These are phyloP conservation scores for Pythium biforme DNA, from an alignment of 352 stramenopile species.

Conservation along the genomic window DNA sequence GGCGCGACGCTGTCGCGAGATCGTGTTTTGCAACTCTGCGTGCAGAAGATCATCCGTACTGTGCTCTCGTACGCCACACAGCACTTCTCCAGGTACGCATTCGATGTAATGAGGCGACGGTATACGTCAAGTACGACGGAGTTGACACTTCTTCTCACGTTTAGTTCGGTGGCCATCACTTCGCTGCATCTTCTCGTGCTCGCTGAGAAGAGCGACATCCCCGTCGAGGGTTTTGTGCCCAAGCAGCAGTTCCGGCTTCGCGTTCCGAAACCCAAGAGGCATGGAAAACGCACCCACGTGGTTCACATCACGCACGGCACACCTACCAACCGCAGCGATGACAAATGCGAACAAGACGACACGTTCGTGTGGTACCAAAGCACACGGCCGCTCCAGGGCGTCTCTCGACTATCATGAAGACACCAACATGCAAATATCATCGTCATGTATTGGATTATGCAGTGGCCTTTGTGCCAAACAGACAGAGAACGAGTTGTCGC, in stretches of 20 bases:
- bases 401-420: constrained; percentile 10
- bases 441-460: constrained; percentile 6
- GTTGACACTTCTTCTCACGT: neutral
- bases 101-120: too few relatives aligned
- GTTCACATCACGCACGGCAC: constrained; percentile 14
- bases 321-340: neutral
- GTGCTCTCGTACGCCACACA: constrained; percentile 36
- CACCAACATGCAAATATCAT: neutral
- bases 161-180: constrained; percentile 42
- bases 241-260: constrained; percentile 62
- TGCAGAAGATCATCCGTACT: constrained; percentile 61
- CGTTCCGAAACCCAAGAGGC: constrained; percentile 35
- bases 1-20: constrained; percentile 8
- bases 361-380: constrained; percentile 22
- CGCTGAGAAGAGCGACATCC: constrained; percentile 27
- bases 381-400: constrained; percentile 8
- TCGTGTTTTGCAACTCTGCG: constrained; percentile 38
- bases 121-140: too few relatives aligned
- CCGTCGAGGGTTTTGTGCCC: constrained; percentile 52
- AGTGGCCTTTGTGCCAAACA: too few relatives aligned
- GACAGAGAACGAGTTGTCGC: too few relatives aligned
- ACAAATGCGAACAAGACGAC: neutral
- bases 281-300: constrained; percentile 10
- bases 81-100: constrained; percentile 38
- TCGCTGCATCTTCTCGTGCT: constrained; percentile 57